Evolutionary conservation across 2,329 filamentous ascomycete species (phyloP).

Genomic region (Penicillium thymicola): DNA sequence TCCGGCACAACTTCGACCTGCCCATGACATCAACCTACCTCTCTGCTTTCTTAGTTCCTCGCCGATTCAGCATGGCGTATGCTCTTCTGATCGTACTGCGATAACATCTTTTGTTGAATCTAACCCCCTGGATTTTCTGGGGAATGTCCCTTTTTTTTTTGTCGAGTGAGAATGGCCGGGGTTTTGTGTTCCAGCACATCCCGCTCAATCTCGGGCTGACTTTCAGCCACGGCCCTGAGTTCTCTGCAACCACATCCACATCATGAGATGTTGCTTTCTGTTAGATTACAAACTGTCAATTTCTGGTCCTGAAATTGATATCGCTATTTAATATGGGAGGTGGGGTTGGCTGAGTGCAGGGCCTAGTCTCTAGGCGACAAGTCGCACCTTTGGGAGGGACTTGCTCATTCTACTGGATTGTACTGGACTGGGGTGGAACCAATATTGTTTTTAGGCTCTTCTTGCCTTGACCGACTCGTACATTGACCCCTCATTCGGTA

Average conservation of each 20-base stretch:
- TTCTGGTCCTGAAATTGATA: neutral
- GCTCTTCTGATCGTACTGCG: neutral
- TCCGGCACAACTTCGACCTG: conserved; percentile 5
- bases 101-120: neutral
- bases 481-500: conserved; percentile 6
- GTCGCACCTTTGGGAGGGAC: neutral
- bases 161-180: neutral
- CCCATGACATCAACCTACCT: conserved; percentile 9
- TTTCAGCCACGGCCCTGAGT: neutral
- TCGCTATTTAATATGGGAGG: conserved; percentile 1
- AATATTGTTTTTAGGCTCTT: neutral
- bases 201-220: conserved; percentile 8
- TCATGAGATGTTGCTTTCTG: conserved; percentile 1
- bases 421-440: neutral
- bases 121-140: neutral
- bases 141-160: neutral
- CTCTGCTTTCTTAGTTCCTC: neutral
- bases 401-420: neutral
- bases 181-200: conserved; percentile 6
- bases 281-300: conserved; percentile 5
- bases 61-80: neutral
- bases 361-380: conserved; percentile 1
- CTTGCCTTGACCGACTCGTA: conserved; percentile 3
- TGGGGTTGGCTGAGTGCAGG: neutral
- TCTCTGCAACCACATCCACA: neutral